Conservation (phyloP, 805 yeast species). For the Wickerhamiella parazyma region DNA sequence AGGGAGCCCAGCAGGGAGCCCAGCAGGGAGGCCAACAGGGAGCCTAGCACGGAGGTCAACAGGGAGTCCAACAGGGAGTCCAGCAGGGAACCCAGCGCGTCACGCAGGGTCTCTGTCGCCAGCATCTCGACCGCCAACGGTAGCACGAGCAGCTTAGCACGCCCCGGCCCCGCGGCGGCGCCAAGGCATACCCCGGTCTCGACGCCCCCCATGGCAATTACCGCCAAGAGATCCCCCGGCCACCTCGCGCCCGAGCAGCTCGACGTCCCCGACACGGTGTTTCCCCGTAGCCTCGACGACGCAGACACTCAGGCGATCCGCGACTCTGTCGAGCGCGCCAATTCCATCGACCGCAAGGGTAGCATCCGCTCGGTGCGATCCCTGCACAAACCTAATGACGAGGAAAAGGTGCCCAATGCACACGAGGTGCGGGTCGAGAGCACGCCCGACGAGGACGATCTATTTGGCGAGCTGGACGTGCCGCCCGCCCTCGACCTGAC, state of each 20-base stretch:
- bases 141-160: too few relatives aligned
- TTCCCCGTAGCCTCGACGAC: conserved; percentile 24
- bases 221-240: background rate
- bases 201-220: background rate
- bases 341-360: conserved; percentile 25
- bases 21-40: too few relatives aligned
- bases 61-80: too few relatives aligned
- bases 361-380: conserved; percentile 15
- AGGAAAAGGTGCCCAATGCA: conserved; percentile 22
- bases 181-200: too few relatives aligned
- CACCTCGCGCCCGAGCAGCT: background rate
- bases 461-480: conserved; percentile 5
- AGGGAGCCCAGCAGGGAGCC: too few relatives aligned
- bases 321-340: conserved; percentile 25
- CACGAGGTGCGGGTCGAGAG: conserved; percentile 17
- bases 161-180: too few relatives aligned
- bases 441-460: conserved; percentile 4
- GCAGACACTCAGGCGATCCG: conserved; percentile 24
- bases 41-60: too few relatives aligned
- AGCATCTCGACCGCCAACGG: too few relatives aligned
- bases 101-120: too few relatives aligned
- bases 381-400: conserved; percentile 8
- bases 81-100: too few relatives aligned
- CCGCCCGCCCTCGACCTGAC: conserved; percentile 1
- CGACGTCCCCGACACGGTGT: conserved; percentile 24